These are phyloP conservation scores for Roridomyces roridus DNA, from an alignment of 768 basidiomycete genomes.

Conservation along the genomic window DNA sequence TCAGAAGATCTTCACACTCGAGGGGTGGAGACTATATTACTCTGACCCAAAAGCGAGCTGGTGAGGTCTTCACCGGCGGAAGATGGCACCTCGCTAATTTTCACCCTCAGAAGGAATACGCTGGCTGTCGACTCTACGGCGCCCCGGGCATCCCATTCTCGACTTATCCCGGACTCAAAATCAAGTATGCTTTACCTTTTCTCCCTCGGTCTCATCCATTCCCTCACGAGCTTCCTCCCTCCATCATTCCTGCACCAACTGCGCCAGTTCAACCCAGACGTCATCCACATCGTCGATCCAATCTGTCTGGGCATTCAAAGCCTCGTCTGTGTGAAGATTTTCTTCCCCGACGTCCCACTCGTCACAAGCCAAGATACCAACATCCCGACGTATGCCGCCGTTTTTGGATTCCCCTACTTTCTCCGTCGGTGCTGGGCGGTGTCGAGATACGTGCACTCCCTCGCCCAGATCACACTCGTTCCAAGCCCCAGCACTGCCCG, in stretches of 20 bases:
- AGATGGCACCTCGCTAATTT: too few relatives aligned
- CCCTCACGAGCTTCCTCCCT: background rate
- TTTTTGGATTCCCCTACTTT: slow-evolving; percentile 14
- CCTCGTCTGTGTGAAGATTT: slow-evolving; percentile 41
- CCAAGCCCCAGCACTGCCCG: slow-evolving; percentile 9
- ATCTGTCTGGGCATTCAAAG: slow-evolving; percentile 52
- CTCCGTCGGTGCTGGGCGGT: background rate
- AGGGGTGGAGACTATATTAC: slow-evolving; percentile 48
- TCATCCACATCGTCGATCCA: slow-evolving; percentile 50
- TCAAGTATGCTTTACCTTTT: background rate
- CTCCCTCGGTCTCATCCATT: background rate
- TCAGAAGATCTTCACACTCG: slow-evolving; percentile 45
- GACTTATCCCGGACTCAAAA: slow-evolving; percentile 10
- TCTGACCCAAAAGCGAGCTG: slow-evolving; percentile 40
- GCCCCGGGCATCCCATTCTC: slow-evolving; percentile 9
- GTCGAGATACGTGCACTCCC: slow-evolving; percentile 13
- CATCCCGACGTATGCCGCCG: slow-evolving; percentile 5
- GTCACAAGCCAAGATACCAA: slow-evolving; percentile 15
- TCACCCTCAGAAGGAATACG: background rate
- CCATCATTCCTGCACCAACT: slow-evolving; percentile 1
- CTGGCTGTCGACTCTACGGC: background rate
- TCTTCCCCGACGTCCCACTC: slow-evolving; percentile 25
- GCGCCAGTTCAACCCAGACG: slow-evolving; percentile 35
- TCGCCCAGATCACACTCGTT: slow-evolving; percentile 3
- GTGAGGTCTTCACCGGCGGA: background rate